Conservation (phyloP, 768 basidiomycete genomes). For the Suillus brevipes region DNA sequence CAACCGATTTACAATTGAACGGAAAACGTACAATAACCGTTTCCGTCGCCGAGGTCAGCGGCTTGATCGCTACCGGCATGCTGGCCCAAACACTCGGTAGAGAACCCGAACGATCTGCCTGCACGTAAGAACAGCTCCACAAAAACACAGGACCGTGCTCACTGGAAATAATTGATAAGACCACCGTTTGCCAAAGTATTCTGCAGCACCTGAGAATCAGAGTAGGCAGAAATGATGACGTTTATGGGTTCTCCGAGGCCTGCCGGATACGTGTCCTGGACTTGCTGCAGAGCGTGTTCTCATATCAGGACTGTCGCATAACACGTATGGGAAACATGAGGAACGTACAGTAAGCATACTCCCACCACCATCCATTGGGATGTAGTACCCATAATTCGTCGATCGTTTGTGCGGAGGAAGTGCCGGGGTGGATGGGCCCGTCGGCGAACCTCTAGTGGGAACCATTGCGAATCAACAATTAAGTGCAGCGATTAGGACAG, state of each 20-base stretch:
- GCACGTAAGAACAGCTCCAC: neutral
- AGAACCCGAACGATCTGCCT: conserved; percentile 67
- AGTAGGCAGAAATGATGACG: conserved; percentile 73
- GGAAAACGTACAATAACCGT: conserved; percentile 57
- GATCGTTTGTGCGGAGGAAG: conserved; percentile 20
- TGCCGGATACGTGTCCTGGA: conserved; percentile 57
- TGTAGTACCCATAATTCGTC: conserved; percentile 53
- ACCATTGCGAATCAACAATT: conserved; percentile 15
- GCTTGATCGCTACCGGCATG: conserved; percentile 65
- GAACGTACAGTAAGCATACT: conserved; percentile 68
- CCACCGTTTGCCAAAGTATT: conserved; percentile 66
- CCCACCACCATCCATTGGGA: conserved; percentile 58
- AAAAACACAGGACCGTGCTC: conserved; percentile 24
- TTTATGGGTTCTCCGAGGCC: conserved; percentile 90
- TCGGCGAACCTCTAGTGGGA: conserved; percentile 7
- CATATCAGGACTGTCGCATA: neutral
- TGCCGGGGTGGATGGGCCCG: conserved; percentile 1
- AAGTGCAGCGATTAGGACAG: conserved; percentile 11
- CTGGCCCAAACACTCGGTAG: conserved; percentile 83
- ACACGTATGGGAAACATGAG: conserved; percentile 3
- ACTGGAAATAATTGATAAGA: conserved; percentile 81
- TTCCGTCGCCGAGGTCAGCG: conserved; percentile 83
- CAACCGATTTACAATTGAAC: neutral
- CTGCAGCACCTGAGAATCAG: conserved; percentile 67
- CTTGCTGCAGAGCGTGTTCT: conserved; percentile 39